phyloP scores from a whole-genome alignment of 495 filamentous ascomycete genomes.

The Glarea lozoyensis region DNA sequence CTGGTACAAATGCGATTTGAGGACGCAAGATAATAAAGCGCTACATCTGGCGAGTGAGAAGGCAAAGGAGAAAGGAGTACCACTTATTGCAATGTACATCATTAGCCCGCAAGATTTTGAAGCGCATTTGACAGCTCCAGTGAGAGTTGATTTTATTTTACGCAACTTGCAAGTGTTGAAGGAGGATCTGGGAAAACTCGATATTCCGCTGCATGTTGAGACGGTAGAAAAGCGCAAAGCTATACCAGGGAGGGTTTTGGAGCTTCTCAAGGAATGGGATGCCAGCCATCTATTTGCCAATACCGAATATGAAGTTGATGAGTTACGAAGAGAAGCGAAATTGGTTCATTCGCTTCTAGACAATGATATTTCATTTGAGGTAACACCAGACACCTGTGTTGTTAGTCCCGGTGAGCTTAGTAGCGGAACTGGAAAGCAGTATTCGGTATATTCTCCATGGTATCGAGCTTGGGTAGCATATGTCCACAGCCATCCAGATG shows the following conservation, averaged over 20 bases:
- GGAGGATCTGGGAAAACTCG: constrained; percentile 54
- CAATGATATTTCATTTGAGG: constrained; percentile 52
- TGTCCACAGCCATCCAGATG: constrained; percentile 55
- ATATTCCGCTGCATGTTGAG: constrained; percentile 76
- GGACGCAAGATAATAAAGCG: constrained; percentile 65
- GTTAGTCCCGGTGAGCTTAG: constrained; percentile 61
- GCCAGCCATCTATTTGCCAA: constrained; percentile 66
- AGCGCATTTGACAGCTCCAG: constrained; percentile 66
- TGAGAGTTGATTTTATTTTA: constrained; percentile 72
- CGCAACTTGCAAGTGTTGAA: constrained; percentile 58
- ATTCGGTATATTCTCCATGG: constrained; percentile 80
- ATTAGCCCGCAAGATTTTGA: constrained; percentile 81
- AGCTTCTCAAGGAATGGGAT: constrained; percentile 63
- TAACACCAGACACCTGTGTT: constrained; percentile 72
- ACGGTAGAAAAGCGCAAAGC: constrained; percentile 55
- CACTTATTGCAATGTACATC: constrained; percentile 69
- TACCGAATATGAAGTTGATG: constrained; percentile 73
- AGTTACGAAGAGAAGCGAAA: constrained; percentile 61
- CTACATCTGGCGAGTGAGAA: constrained; percentile 58
- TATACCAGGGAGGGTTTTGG: constrained; percentile 55
- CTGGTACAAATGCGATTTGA: constrained; percentile 85
- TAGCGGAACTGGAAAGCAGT: constrained; percentile 63
- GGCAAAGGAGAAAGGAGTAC: constrained; percentile 53
- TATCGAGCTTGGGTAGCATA: constrained; percentile 66
- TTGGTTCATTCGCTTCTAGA: constrained; percentile 51